Evolutionary conservation across 2,329 filamentous ascomycete species (phyloP), one percentile per base, ranked within the genome.

Genomic region (Xylaria sp.): DNA sequence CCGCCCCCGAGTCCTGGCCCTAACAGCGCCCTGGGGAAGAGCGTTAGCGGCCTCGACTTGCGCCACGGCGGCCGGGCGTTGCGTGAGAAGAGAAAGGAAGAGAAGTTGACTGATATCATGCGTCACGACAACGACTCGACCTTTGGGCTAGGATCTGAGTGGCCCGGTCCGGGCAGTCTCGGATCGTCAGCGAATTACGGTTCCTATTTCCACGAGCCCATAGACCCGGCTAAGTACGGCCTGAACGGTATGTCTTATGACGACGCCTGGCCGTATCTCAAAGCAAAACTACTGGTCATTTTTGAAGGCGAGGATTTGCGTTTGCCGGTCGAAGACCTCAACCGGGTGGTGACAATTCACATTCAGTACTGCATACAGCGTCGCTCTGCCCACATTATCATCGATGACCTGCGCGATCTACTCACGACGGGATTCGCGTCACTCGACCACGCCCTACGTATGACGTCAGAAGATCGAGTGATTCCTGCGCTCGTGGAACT

Each of bases 401-500:
- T 94, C 10, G 91, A 94, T 66, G 91, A 95, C 69, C 76, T 95
- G 8, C 83, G 88, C 51, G 90, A 94, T 67, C 81, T 95, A 3
- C 79, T 95, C 2, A 78, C 83, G n/a, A 90, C 91, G 0, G 95
- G 95, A 1, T 99, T 98, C 72, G 83, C 85, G 29, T 93, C 90
- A 1, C 82, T 99, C 2, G 94, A 97, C 68, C 90, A 93, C 67
- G 93, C 91, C 0, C 80, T 98, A 17, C 86, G 89, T 51, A 86
- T 87, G 46, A 88, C 92, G 0, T 84, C 92, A 0, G 94, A 98
- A 71, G 93, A 97, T 63, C 86, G 90, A 33, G 85, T 98, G n/a
- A 92, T 98, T 21, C 91, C 92, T 0, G 88, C 92, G 58, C 82
- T 99, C 0, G 94, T 97, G 2, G 92, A 97, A 73, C 88, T 97